Base-by-base conservation (phyloP, 257 asterid genomes). In the Cynanchum wilfordii region DNA sequence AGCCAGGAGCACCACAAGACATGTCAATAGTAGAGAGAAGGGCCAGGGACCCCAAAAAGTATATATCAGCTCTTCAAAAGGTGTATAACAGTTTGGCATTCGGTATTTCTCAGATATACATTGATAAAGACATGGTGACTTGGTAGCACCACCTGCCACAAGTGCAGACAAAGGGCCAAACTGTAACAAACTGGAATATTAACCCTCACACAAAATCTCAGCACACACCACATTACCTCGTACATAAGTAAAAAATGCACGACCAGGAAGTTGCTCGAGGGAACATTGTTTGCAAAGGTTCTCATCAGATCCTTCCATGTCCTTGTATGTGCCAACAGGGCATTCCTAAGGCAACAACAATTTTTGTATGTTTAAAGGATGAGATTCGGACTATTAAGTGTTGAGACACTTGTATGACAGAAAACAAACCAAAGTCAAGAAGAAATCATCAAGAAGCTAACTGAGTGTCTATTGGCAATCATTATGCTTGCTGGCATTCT, bases 41-140 rank as follows among this genome's bases (percentile, higher is more conserved):
- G 92, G 92, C 93, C 96, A 92, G 73, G 98, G 98, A 33, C 98
- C 98, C 72, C 97, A 96, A 82, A 92, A 92, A 50, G 98, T 84
- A 79, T 87, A 89, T 82, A 92, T 85, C 64, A 92, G 87, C 84
- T 92, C 98, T 85, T 92, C 98, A 83, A 92, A 89, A 74, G 98
- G 96, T 22, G 98, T 92, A 75, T 82, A 90, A 84, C 98, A 92
- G 85, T 90, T 88, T 10, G 95, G 92, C 79, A 73, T 86, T 86
- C 88, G 83, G 82, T 90, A 92, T 83, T 89, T 92, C 75, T 87
- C 96, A 76, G 98, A 90, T 75, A 87, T 83, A 78, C 97, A 92
- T 86, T 72, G 83, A 74, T 85, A 92, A 47, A 95, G 98, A 72
- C 98, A 92, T 75, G 80, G 73, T 67, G 96, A 77, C 70, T 82